Base-by-base conservation (phyloP, 2,329 filamentous ascomycete genomes). In the Bipolaris bicolor region DNA sequence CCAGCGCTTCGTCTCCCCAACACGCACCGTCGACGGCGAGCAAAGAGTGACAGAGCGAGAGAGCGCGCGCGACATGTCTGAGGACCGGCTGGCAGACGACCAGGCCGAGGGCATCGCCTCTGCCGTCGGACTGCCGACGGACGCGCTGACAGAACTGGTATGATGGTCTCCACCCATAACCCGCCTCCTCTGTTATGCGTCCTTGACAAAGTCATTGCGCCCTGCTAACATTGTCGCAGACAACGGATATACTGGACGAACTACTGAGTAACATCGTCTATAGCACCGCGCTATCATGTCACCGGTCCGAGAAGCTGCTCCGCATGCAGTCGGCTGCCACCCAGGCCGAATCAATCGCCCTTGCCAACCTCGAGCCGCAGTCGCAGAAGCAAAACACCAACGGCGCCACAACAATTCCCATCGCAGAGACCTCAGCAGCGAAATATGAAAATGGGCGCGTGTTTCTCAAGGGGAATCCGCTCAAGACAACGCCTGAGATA, bases 301-400 rank as follows among this genome's bases (percentile, higher is more conserved):
- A 94, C 75, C 89, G 88, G 64, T 85, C 90, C 65, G 91, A 94
- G 78, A 93, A 93, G 80, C 85, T 87, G 62, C 86, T 90, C 51
- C 86, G 88, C 55, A 84, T 73, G 86, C 87, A 66, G 78, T 84
- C 62, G 84, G 88, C 58, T 83, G 89, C 67, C 82, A 76, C 75
- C 0, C 71, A 74, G 44, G 77, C 75, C 59, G 76, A 78, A 60
- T 71, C 70, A 37, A 66, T 76, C 60, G 76, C 76, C 50, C 73
- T 76, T 52, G 62, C 70, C 22, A 70, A 64, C 58, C 66, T 76
- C 66, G 71, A 76, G 45, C 70, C 71, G 22, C 69, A 67, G 55
- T 68, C 71, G 58, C 69, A 69, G 56, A 75, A 74, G 55, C 67
- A 69, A 33, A 64, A 52, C 50, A 54, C 65, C 13, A 62, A 56